phyloP scores from a whole-genome alignment of 1,284 basidiomycete genomes.

The Cutaneotrichosporon dermatis region DNA sequence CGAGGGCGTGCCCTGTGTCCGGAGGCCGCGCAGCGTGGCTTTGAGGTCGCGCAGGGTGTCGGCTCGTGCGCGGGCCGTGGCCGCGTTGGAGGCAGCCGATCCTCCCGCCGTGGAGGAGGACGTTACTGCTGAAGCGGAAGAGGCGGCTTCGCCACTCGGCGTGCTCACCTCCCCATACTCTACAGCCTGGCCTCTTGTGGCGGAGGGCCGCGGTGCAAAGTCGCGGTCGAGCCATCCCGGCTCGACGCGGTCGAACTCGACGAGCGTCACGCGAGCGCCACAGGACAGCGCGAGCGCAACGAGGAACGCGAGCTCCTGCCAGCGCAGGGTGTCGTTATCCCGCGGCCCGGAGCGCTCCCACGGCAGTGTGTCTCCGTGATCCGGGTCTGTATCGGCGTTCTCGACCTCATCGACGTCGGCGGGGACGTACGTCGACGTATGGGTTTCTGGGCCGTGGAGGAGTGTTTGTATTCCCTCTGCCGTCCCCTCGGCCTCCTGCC shows the following conservation, averaged over 20 bases:
- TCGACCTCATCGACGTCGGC: no score
- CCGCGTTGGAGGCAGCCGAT: neutral
- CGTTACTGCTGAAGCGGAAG: no score
- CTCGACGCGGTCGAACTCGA: neutral
- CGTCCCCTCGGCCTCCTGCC: neutral
- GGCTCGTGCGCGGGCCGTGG: neutral
- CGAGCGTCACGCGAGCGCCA: neutral
- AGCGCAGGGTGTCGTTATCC: neutral
- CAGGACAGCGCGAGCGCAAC: neutral
- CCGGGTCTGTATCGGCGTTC: no score
- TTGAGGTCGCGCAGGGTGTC: neutral
- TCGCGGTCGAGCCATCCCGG: neutral
- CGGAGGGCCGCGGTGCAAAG: no score
- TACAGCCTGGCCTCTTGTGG: no score
- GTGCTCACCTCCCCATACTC: no score
- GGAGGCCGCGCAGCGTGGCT: neutral
- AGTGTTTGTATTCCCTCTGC: neutral
- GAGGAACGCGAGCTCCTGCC: slow-evolving; percentile 3
- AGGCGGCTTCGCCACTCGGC: no score
- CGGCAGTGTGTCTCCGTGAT: neutral
- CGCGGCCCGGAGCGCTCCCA: neutral
- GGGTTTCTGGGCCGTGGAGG: neutral
- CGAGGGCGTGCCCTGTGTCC: neutral
- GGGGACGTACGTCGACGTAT: neutral
- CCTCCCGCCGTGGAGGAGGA: no score